phyloP scores from a whole-genome alignment of 805 yeast species.

The Candida sanyiensis region DNA sequence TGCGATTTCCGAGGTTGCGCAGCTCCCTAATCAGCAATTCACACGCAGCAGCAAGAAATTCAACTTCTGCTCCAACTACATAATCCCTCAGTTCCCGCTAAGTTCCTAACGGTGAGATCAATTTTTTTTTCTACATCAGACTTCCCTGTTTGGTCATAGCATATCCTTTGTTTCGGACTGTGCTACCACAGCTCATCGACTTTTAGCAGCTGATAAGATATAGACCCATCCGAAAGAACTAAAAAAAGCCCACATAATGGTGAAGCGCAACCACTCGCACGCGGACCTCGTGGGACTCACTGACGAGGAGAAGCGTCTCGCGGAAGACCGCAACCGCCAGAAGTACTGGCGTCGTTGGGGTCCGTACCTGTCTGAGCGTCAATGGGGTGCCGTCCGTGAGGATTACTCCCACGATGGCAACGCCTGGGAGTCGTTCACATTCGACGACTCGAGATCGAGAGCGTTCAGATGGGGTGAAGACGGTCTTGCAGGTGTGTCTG shows the following conservation, averaged over 20 bases:
- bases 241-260: constrained; percentile 1
- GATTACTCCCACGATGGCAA: constrained; percentile 83
- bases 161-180: too few species aligned
- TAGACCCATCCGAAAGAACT: background rate
- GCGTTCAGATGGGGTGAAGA: constrained; percentile 95
- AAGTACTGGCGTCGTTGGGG: constrained; percentile 89
- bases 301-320: constrained; percentile 32
- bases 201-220: too few species aligned
- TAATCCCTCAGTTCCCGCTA: too few species aligned
- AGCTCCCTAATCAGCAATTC: too few species aligned
- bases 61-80: too few species aligned
- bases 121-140: too few species aligned
- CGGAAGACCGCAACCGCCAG: constrained; percentile 28
- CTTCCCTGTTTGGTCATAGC: too few species aligned
- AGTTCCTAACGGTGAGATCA: too few species aligned
- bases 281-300: constrained; percentile 26
- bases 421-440: constrained; percentile 87
- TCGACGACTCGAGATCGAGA: constrained; percentile 75
- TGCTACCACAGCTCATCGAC: too few species aligned
- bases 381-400: constrained; percentile 78
- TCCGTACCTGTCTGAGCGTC: constrained; percentile 81
- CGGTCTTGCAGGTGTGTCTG: constrained; percentile 86
- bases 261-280: constrained; percentile 20
- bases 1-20: too few species aligned
- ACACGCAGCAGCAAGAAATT: too few species aligned